Evolutionary conservation across 306 rosid genomes (phyloP), one percentile per base, ranked within the genome.

Genomic region (Abrus pulchellus): DNA sequence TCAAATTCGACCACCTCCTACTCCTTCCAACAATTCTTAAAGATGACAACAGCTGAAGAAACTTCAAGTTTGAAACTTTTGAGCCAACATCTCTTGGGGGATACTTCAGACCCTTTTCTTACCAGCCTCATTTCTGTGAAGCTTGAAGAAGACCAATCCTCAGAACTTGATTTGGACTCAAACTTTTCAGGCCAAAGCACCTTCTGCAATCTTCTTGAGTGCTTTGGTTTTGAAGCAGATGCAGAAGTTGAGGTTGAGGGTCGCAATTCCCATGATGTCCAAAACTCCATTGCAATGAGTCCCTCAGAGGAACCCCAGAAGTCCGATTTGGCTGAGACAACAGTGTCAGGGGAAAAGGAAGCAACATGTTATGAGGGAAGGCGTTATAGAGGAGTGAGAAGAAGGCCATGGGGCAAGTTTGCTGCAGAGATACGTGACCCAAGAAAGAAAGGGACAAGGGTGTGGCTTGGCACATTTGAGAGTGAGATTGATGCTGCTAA

Each of bases 361-460:
- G 54, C 54, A 9, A 71, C 9, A 20, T 41, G 66, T 14, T 50
- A 75, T 8, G 85, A 7, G 56, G 4, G 11, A 13, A 86, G 82
- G 87, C 92, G 75, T 69, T 91, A 90, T 55, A 81, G 97, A 77
- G 98, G 98, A 7, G 97, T 93, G 28, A 85, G 98, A 63, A 86
- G 89, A 55, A 83, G 97, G 77, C 92, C 94, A 50, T 90, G 98
- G 98, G 97, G 98, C 0, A 94, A 90, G 83, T 94, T 82, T 44
- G 97, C 95, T 0, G 95, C 98, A 40, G 97, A 94, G 86, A 94
- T 94, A 4, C 92, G 98, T 0, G 98, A 93, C 68, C 94, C 94
- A 3, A n/a, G 57, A 30, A 75, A 86, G 47, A 90, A 80, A 57
- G 98, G 98, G 6, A 85, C 74, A 34, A 87, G 98, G 52, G 90